Conservation (phyloP, 164 flowering plant species). For the Umbilicus rupestris region DNA sequence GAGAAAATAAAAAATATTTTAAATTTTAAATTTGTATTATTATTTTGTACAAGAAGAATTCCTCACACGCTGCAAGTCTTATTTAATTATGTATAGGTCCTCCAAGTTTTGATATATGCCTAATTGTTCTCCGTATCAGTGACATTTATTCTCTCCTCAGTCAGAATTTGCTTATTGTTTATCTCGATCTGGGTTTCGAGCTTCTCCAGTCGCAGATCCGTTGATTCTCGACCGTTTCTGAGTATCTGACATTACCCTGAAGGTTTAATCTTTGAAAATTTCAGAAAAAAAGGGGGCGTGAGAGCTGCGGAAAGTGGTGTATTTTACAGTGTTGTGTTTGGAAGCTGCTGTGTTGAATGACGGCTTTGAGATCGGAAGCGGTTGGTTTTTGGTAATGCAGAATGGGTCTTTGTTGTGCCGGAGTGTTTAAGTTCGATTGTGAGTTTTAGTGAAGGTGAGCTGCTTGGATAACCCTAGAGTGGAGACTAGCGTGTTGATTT, state of each 20-base stretch:
- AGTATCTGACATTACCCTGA: background rate
- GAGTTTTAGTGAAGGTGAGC: too few species aligned
- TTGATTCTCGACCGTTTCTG: background rate
- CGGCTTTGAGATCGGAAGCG: background rate
- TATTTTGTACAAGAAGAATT: too few species aligned
- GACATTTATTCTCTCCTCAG: background rate
- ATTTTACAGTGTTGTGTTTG: background rate
- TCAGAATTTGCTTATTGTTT: background rate
- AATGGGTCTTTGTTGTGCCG: background rate
- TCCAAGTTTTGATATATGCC: background rate
- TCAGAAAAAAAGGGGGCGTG: background rate
- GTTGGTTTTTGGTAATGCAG: background rate
- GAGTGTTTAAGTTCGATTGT: background rate
- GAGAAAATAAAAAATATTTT: too few species aligned
- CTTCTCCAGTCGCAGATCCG: conserved; percentile 1
- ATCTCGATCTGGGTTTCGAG: conserved; percentile 4
- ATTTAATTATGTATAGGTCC: background rate
- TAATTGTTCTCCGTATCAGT: background rate
- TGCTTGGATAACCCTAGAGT: background rate
- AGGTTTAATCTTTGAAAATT: background rate
- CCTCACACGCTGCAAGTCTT: background rate
- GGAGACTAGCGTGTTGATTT: too few species aligned
- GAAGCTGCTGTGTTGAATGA: background rate
- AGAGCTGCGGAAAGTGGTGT: background rate
- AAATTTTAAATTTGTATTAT: too few species aligned